Base-by-base conservation (phyloP, 2,329 filamentous ascomycete genomes). In the Stachybotrys elegans region DNA sequence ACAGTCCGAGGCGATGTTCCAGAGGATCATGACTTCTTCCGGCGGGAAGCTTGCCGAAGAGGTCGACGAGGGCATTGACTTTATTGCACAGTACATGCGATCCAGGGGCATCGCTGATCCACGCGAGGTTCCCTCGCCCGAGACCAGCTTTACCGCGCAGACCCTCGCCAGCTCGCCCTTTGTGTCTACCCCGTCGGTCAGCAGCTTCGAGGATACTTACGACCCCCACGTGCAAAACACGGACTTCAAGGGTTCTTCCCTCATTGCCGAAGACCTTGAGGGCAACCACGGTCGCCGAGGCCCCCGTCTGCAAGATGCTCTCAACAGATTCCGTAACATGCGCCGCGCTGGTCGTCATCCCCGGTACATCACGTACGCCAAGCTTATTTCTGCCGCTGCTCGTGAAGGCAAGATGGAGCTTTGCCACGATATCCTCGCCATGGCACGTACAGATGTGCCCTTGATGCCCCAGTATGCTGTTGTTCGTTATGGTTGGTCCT, bases 291-390 rank as follows among this genome's bases (percentile, higher is more conserved):
- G 85, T 40, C 83, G 86, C 47, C 81, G 83, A 52, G 83, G 83
- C 19, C 78, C 83, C 42, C 82, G 85, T 52, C 74, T 96, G 48
- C 84, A 84, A 51, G 89, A 95, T 51, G 88, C 90, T 27, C 70
- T 97, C 49, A 76, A 75, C 51, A 86, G 89, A 55, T 88, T 97
- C 68, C 87, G 84, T 62, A 95, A 95, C 69, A 95, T 96, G 73
- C 90, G 93, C 51, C 88, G 91, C 47, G 81, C 88, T 58, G 91
- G 92, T 50, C 84, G 90, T 60, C 90, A 96, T 62, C 90, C 92
- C 42, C 83, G 92, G 48, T 97, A 97, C 70, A 93, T 95, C 65
- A 95, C 91, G 2, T 96, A 97, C 57, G 90, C 91, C 40, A 97
- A 96, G 76, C 75, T 98, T 52, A 95, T 98, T 58, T 84, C 86